Evolutionary conservation across 2,329 filamentous ascomycete species (phyloP).

Genomic region (Hyphodiscus sp.): DNA sequence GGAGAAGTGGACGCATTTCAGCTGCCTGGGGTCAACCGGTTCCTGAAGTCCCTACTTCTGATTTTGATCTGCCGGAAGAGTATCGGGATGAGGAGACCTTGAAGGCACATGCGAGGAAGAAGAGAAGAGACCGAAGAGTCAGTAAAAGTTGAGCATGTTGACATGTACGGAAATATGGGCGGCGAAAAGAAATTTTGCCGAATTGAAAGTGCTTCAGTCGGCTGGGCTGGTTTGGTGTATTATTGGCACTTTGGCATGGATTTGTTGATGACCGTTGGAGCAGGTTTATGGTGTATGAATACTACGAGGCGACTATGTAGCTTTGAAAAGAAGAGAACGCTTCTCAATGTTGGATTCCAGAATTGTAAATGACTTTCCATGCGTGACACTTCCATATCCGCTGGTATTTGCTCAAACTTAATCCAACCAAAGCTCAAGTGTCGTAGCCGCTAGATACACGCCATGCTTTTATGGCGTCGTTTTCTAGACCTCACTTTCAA

Average conservation of each 20-base stretch:
- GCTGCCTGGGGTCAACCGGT: conserved; percentile 78
- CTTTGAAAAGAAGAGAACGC: neutral
- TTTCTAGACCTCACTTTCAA: neutral
- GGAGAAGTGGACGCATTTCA: conserved; percentile 62
- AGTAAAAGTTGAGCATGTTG: conserved; percentile 13
- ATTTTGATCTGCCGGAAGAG: conserved; percentile 68
- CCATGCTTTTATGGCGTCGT: neutral
- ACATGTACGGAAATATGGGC: conserved; percentile 4
- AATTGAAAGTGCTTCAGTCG: conserved; percentile 33
- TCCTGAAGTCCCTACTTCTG: conserved; percentile 62
- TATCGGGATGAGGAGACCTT: conserved; percentile 41
- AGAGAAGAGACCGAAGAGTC: conserved; percentile 38
- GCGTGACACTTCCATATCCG: too few species aligned
- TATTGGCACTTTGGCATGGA: conserved; percentile 1
- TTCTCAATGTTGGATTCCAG: neutral
- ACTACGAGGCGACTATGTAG: neutral
- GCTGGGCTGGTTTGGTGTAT: conserved; percentile 19
- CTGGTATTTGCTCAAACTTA: neutral
- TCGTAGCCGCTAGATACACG: neutral
- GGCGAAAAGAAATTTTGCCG: conserved; percentile 15
- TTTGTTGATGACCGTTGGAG: conserved; percentile 1
- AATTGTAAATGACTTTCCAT: neutral
- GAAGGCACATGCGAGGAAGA: conserved; percentile 54
- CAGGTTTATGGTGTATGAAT: neutral
- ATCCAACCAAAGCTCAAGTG: neutral